phyloP scores from a whole-genome alignment of 2,329 filamentous ascomycete species.

The Colletotrichum abscissum region DNA sequence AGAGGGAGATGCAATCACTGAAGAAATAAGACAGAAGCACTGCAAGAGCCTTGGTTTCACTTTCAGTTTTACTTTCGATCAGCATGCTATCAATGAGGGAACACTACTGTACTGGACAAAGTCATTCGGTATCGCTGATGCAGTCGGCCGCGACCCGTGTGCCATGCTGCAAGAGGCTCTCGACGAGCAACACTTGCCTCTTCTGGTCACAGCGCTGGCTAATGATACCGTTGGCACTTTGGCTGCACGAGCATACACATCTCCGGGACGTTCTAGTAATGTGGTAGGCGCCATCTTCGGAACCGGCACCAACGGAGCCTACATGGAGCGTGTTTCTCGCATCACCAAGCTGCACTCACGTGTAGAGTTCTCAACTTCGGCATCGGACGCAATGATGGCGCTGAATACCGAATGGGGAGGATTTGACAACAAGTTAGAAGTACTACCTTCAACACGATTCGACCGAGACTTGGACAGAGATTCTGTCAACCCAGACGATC shows the following conservation, averaged over 20 bases:
- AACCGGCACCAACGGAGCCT: slow-evolving; percentile 80
- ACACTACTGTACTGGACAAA: slow-evolving; percentile 84
- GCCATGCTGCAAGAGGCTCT: slow-evolving; percentile 77
- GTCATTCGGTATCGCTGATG: slow-evolving; percentile 82
- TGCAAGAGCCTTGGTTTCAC: slow-evolving; percentile 43
- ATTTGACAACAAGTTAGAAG: slow-evolving; percentile 78
- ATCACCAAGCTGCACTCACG: slow-evolving; percentile 65
- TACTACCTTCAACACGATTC: slow-evolving; percentile 77
- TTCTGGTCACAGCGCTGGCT: slow-evolving; percentile 78
- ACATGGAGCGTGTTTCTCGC: slow-evolving; percentile 77
- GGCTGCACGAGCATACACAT: slow-evolving; percentile 82
- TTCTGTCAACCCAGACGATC: slow-evolving; percentile 78
- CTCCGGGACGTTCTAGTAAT: slow-evolving; percentile 75
- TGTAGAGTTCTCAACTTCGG: background rate
- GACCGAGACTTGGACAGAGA: slow-evolving; percentile 74
- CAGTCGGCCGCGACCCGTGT: slow-evolving; percentile 81
- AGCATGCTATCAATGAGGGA: slow-evolving; percentile 78
- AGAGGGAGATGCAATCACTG: background rate
- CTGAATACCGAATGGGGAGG: slow-evolving; percentile 87
- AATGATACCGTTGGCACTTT: slow-evolving; percentile 86
- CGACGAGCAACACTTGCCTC: slow-evolving; percentile 74
- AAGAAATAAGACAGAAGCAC: slow-evolving; percentile 7
- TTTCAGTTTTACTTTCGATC: slow-evolving; percentile 76
- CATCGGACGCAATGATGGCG: slow-evolving; percentile 69
- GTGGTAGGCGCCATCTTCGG: slow-evolving; percentile 84